Percentiles rank a stretch among this genome's conserved stretches.
Evolutionary conservation across 2,329 filamentous ascomycete species (phyloP).

Genomic region (Cordyceps militaris): DNA sequence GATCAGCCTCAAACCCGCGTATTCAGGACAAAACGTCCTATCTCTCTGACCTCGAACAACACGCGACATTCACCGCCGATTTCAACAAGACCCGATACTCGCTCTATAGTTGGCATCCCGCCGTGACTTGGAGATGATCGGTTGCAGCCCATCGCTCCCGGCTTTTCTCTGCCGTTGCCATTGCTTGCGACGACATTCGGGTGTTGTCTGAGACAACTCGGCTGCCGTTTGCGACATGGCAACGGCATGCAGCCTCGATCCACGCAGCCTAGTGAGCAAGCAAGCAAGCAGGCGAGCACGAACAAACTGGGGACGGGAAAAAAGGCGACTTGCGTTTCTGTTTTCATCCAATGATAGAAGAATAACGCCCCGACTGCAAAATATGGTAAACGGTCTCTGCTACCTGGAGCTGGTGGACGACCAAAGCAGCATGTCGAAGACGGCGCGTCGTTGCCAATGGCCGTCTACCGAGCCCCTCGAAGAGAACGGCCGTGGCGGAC

Average conservation of each 20-base stretch:
- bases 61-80: neutral
- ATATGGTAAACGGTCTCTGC: too few relatives aligned
- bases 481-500: too few relatives aligned
- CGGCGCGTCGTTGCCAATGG: too few relatives aligned
- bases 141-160: neutral
- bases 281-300: too few relatives aligned
- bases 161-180: neutral
- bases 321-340: constrained; percentile 40
- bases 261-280: too few relatives aligned
- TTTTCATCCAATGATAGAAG: neutral
- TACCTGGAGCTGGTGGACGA: too few relatives aligned
- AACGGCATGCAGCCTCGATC: neutral
- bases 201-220: neutral
- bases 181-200: neutral
- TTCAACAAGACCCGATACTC: too few relatives aligned
- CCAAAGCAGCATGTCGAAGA: too few relatives aligned
- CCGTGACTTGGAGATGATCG: too few relatives aligned
- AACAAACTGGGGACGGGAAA: neutral
- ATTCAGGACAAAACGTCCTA: neutral
- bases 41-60: too few relatives aligned
- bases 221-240: neutral
- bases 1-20: neutral
- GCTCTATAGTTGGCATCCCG: too few relatives aligned
- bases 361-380: constrained; percentile 42
- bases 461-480: too few relatives aligned